These are phyloP conservation scores for Termitomyces sp. DNA, from an alignment of 768 basidiomycete species.

Conservation along the genomic window DNA sequence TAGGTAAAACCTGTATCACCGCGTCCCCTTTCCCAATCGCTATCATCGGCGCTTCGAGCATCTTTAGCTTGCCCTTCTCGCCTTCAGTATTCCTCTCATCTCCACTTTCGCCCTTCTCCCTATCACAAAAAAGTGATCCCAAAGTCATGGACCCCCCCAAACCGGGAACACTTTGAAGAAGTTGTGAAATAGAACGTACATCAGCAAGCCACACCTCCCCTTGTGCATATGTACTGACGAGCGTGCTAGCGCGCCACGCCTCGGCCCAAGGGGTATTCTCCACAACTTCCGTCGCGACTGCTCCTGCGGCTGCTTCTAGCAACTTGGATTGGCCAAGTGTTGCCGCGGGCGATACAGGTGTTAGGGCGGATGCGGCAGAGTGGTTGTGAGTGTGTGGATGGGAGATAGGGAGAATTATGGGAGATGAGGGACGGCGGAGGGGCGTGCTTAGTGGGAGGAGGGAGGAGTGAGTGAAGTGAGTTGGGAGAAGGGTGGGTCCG, in stretches of 20 bases:
- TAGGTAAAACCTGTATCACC: slow-evolving; percentile 61
- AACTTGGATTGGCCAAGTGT: slow-evolving; percentile 59
- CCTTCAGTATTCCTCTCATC: neutral
- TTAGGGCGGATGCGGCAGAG: slow-evolving; percentile 44
- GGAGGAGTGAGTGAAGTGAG: slow-evolving; percentile 58
- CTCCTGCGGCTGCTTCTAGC: slow-evolving; percentile 60
- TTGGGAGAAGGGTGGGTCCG: slow-evolving; percentile 62
- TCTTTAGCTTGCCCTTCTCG: neutral
- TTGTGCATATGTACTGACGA: slow-evolving; percentile 2
- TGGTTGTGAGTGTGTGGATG: neutral
- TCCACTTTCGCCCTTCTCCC: neutral
- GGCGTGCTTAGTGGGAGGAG: slow-evolving; percentile 60
- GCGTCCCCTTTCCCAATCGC: slow-evolving; percentile 63
- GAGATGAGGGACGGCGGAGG: slow-evolving; percentile 57
- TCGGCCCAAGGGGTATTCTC: slow-evolving; percentile 69
- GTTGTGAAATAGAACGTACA: slow-evolving; percentile 34
- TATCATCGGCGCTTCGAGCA: slow-evolving; percentile 43
- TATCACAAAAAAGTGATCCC: slow-evolving; percentile 29
- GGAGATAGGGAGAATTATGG: slow-evolving; percentile 23
- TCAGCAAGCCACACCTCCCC: slow-evolving; percentile 49
- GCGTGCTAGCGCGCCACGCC: slow-evolving; percentile 48
- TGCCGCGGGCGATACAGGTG: slow-evolving; percentile 81
- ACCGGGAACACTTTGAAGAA: slow-evolving; percentile 34
- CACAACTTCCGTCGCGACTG: slow-evolving; percentile 62
- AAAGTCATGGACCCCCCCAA: slow-evolving; percentile 36